phyloP scores from a whole-genome alignment of 1,139 yeast species.

The Blastobotrys malaysiensis region DNA sequence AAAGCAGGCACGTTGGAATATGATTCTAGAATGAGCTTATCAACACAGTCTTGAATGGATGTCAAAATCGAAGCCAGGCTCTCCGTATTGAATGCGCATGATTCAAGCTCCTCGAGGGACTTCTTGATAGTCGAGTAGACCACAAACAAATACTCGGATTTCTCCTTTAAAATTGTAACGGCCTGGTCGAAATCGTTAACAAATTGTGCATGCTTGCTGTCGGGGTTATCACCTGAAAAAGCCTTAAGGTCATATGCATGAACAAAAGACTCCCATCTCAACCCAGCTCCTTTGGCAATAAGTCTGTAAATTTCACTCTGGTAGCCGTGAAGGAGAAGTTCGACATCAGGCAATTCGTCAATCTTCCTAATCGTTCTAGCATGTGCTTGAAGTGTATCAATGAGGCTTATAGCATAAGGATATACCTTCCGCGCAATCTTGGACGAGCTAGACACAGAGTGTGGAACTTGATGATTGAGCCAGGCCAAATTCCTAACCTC shows the following conservation, averaged over 20 bases:
- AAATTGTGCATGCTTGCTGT: constrained; percentile 38
- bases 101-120: constrained; percentile 29
- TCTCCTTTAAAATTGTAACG: constrained; percentile 36
- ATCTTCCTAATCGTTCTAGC: constrained; percentile 23
- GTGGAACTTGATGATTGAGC: constrained; percentile 59
- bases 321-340: constrained; percentile 41
- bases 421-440: constrained; percentile 46
- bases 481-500: constrained; percentile 50
- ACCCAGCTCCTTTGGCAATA: constrained; percentile 32
- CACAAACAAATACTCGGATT: constrained; percentile 30
- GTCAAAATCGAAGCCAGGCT: constrained; percentile 27
- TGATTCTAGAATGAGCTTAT: constrained; percentile 40
- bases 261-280: constrained; percentile 54
- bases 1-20: constrained; percentile 39
- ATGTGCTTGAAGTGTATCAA: constrained; percentile 44
- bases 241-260: constrained; percentile 44
- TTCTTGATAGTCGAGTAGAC: constrained; percentile 22
- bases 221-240: constrained; percentile 28
- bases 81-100: constrained; percentile 29
- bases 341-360: constrained; percentile 38
- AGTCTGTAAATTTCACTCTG: constrained; percentile 34
- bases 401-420: constrained; percentile 53
- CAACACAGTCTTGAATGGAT: constrained; percentile 41
- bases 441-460: constrained; percentile 39
- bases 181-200: constrained; percentile 41